Percentiles rank a stretch among this genome's conserved stretches.
Evolutionary conservation across 495 filamentous ascomycete genomes (phyloP).

Genomic region (Melanomma pulvis-pyrius): DNA sequence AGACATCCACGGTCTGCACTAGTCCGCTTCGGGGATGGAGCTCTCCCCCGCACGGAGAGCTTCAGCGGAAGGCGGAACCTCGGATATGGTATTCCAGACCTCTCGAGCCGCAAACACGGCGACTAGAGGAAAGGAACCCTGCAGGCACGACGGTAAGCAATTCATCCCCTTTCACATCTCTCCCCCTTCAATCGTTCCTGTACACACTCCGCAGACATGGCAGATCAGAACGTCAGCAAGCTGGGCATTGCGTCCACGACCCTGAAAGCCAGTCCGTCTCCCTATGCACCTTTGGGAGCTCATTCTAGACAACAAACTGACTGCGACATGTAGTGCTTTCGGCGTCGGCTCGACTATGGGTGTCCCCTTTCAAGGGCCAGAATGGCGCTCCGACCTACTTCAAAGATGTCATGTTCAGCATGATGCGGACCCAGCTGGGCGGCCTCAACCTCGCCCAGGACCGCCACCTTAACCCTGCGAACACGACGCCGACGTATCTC

Average conservation of each 20-base stretch:
- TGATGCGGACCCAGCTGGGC: slow-evolving; percentile 39
- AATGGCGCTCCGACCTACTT: slow-evolving; percentile 39
- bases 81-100: neutral
- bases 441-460: slow-evolving; percentile 38
- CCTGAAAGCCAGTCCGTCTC: slow-evolving; percentile 31
- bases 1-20: neutral
- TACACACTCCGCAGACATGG: slow-evolving; percentile 10
- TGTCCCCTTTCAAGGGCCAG: slow-evolving; percentile 37
- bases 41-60: slow-evolving; percentile 1
- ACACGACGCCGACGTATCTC: slow-evolving; percentile 53
- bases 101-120: neutral
- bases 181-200: neutral
- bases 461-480: slow-evolving; percentile 42
- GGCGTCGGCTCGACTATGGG: slow-evolving; percentile 27
- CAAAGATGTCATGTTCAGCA: slow-evolving; percentile 46
- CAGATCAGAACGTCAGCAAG: slow-evolving; percentile 32
- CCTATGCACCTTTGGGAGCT: neutral
- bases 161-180: neutral
- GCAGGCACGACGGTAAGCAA: neutral
- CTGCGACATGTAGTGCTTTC: slow-evolving; percentile 20
- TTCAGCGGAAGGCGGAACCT: neutral
- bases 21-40: neutral
- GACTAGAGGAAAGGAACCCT: neutral
- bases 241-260: slow-evolving; percentile 34
- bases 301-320: slow-evolving; percentile 10